phyloP scores from a whole-genome alignment of 2,329 filamentous ascomycete genomes.

The Aciculosporium take region DNA sequence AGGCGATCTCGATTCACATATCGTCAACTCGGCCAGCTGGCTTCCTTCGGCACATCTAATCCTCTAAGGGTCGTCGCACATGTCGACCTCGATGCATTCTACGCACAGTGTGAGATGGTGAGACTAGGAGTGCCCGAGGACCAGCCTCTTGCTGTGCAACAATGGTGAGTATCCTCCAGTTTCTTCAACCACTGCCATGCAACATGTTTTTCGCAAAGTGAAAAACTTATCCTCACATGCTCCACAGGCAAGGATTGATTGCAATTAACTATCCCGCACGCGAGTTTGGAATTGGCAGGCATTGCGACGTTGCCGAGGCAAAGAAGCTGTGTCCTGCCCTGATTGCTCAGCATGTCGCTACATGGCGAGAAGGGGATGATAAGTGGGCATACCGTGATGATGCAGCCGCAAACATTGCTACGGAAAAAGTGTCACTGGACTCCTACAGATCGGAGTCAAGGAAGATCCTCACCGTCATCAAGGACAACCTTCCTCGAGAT shows the following conservation, averaged over 20 bases:
- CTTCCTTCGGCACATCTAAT: slow-evolving; percentile 53
- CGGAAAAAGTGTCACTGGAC: slow-evolving; percentile 88
- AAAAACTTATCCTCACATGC: neutral
- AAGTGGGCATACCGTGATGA: slow-evolving; percentile 85
- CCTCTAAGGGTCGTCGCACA: slow-evolving; percentile 81
- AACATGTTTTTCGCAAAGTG: neutral
- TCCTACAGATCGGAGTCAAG: slow-evolving; percentile 78
- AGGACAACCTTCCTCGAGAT: slow-evolving; percentile 50
- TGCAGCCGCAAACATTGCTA: slow-evolving; percentile 62
- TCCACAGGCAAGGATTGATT: slow-evolving; percentile 70
- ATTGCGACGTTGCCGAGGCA: slow-evolving; percentile 68
- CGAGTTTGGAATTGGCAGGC: slow-evolving; percentile 61
- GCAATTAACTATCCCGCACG: slow-evolving; percentile 92
- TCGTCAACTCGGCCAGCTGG: slow-evolving; percentile 65
- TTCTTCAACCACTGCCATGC: neutral
- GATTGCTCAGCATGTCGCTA: slow-evolving; percentile 83
- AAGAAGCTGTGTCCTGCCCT: slow-evolving; percentile 75
- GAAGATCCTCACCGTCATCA: slow-evolving; percentile 66
- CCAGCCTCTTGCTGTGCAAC: slow-evolving; percentile 78
- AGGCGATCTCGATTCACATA: slow-evolving; percentile 65
- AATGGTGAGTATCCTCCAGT: slow-evolving; percentile 48
- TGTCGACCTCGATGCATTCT: slow-evolving; percentile 94
- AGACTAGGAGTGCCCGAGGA: slow-evolving; percentile 61
- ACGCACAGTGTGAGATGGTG: slow-evolving; percentile 91
- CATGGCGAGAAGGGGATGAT: slow-evolving; percentile 82